Evolutionary conservation across 345 rosid species (phyloP).

Genomic region (Brassica cretica): DNA sequence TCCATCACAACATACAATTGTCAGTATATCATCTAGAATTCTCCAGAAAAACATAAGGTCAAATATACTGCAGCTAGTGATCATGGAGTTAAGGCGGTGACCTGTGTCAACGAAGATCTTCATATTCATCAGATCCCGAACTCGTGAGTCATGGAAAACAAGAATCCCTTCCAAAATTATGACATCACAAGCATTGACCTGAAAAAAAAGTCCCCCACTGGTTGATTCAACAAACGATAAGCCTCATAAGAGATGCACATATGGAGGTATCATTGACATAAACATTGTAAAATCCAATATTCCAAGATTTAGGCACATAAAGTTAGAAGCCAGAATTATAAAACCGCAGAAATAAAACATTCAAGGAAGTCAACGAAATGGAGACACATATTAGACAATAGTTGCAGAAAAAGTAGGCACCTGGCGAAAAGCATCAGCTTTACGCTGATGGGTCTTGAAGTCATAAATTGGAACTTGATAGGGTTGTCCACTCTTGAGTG

Average conservation of each 20-base stretch:
- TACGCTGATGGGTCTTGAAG: conserved; percentile 82
- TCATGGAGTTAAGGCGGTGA: conserved; percentile 36
- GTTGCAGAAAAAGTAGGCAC: conserved; percentile 38
- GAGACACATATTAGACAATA: background rate
- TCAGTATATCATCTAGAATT: background rate
- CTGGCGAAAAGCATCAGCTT: conserved; percentile 88
- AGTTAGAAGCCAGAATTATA: background rate
- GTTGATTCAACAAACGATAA: conserved; percentile 1
- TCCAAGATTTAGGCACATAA: background rate
- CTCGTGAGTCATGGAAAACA: conserved; percentile 87
- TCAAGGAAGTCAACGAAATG: background rate
- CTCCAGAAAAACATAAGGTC: background rate
- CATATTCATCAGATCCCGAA: conserved; percentile 92
- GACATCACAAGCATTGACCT: conserved; percentile 99
- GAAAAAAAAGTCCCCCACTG: conserved; percentile 19
- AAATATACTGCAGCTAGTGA: conserved; percentile 13
- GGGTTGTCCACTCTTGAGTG: conserved; percentile 70
- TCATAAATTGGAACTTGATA: conserved; percentile 92
- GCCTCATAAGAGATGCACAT: background rate
- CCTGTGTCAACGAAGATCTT: conserved; percentile 99
- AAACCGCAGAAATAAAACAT: background rate
- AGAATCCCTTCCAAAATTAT: conserved; percentile 97
- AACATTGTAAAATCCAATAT: conserved; percentile 3
- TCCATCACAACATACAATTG: conserved; percentile 9
- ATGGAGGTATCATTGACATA: background rate